Percentiles rank a stretch among this genome's conserved stretches.
Evolutionary conservation across 495 filamentous ascomycete species (phyloP).

Genomic region (Annulohypoxylon maeteangense): DNA sequence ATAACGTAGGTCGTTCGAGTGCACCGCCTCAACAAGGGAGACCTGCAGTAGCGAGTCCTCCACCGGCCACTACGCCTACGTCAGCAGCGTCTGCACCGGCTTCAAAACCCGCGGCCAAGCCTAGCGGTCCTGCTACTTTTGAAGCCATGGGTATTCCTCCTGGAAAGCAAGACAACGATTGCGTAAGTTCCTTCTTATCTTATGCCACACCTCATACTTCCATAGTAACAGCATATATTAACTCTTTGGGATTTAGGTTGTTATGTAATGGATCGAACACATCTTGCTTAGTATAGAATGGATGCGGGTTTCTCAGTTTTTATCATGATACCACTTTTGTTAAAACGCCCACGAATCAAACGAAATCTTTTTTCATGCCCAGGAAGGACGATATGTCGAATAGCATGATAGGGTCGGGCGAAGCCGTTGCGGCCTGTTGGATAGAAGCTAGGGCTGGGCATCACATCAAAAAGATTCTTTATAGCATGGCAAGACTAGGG

Average conservation of each 20-base stretch:
- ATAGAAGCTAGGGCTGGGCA: not conserved
- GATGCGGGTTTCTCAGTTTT: slow-evolving; percentile 39
- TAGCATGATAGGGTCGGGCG: slow-evolving; percentile 5
- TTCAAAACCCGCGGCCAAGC: slow-evolving; percentile 54
- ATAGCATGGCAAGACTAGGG: slow-evolving; percentile 24
- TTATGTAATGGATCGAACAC: slow-evolving; percentile 33
- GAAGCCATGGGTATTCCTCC: slow-evolving; percentile 96
- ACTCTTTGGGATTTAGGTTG: slow-evolving; percentile 27
- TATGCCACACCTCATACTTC: not conserved
- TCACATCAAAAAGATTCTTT: not conserved
- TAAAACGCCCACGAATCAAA: slow-evolving; percentile 21
- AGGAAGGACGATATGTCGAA: not conserved
- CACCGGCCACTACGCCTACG: slow-evolving; percentile 42
- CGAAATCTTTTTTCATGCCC: slow-evolving; percentile 7
- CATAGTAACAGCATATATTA: slow-evolving; percentile 5
- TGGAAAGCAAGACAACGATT: slow-evolving; percentile 83
- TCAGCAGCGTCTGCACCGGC: slow-evolving; percentile 49
- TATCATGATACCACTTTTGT: slow-evolving; percentile 41
- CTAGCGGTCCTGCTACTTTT: slow-evolving; percentile 90
- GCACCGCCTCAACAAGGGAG: slow-evolving; percentile 47
- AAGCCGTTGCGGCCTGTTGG: slow-evolving; percentile 1
- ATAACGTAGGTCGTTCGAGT: slow-evolving; percentile 43
- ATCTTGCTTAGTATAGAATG: slow-evolving; percentile 17
- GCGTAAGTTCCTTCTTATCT: slow-evolving; percentile 70
- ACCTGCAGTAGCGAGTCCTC: slow-evolving; percentile 51